phyloP scores from a whole-genome alignment of 768 basidiomycete genomes.

The Tricholoma sp. region DNA sequence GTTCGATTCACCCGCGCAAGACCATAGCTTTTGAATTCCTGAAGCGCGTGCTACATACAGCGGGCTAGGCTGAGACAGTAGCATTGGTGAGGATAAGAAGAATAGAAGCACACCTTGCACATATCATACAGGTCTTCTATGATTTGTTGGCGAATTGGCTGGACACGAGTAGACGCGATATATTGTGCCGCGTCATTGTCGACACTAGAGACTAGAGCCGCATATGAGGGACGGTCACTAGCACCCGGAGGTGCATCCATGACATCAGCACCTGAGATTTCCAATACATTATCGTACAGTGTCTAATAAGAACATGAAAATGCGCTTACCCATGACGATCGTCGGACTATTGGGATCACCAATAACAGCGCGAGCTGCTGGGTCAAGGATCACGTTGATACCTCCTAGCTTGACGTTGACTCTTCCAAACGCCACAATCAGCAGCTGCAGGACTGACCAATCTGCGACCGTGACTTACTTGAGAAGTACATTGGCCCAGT shows the following conservation, averaged over 20 bases:
- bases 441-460: too few relatives aligned
- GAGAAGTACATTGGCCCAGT: constrained; percentile 75
- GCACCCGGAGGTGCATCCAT: constrained; percentile 76
- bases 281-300: too few relatives aligned
- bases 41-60: constrained; percentile 43
- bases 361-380: constrained; percentile 45
- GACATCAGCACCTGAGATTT: constrained; percentile 83
- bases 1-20: constrained; percentile 37
- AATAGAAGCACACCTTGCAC: constrained; percentile 39
- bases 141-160: constrained; percentile 59
- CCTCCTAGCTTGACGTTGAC: constrained; percentile 84
- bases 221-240: constrained; percentile 67
- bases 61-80: constrained; percentile 48
- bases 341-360: constrained; percentile 67
- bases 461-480: constrained; percentile 45
- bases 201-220: constrained; percentile 69
- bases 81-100: too few relatives aligned
- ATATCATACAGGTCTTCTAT: constrained; percentile 64
- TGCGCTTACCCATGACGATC: constrained; percentile 72
- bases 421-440: too few relatives aligned
- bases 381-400: constrained; percentile 73
- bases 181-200: constrained; percentile 70
- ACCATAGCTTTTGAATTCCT: constrained; percentile 51
- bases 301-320: too few relatives aligned
- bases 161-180: constrained; percentile 46